Evolutionary conservation across 148 eudicot genomes (phyloP), one percentile per base, ranked within the genome.

Genomic region (Talinum fruticosum): DNA sequence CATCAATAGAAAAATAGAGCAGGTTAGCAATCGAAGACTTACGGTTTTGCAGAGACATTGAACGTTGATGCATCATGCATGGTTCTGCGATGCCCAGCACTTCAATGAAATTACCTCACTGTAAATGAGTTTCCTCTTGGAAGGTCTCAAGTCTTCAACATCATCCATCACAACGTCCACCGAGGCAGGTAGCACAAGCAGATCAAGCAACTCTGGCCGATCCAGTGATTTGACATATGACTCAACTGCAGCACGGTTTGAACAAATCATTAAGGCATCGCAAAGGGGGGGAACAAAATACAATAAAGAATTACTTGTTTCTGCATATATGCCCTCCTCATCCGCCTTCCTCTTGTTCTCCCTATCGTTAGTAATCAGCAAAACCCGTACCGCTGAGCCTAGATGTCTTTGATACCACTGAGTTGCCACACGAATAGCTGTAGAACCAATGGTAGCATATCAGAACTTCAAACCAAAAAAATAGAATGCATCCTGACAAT

Each of bases 391-490:
- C 19, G 82, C 83, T 69, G 85, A 41, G 67, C 93, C 94, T 74
- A 95, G 93, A 86, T 95, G 99, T 73, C 86, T 90, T 72, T 95
- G 94, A 84, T 95, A 95, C 99, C 99, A 95, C 75, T 85, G 96
- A 66, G 93, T 81, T 49, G 99, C 99, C 86, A 93, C 97, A 72
- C 99, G 86, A 77, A 95, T 95, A 73, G 99, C 99, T 95, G 93
- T 78, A 81, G 53, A 78, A 82, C 36, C 74, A 77, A 45, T 64
- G 65, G 32, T 73, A 45, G 53, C 47, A 82, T 23, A 59, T 81
- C 72, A 84, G 41, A 81, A 35, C 44, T 66, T 44, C 12, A 54
- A 69, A 68, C 28, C 54, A 44, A 37, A 16, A 45, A 36, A 72
- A 13, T n/a, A 2, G 6, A 69, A 49, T 23, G 64, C 66, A 23